Conservation (phyloP, 1,284 basidiomycete genomes). For the Cutaneotrichosporon cavernicola region DNA sequence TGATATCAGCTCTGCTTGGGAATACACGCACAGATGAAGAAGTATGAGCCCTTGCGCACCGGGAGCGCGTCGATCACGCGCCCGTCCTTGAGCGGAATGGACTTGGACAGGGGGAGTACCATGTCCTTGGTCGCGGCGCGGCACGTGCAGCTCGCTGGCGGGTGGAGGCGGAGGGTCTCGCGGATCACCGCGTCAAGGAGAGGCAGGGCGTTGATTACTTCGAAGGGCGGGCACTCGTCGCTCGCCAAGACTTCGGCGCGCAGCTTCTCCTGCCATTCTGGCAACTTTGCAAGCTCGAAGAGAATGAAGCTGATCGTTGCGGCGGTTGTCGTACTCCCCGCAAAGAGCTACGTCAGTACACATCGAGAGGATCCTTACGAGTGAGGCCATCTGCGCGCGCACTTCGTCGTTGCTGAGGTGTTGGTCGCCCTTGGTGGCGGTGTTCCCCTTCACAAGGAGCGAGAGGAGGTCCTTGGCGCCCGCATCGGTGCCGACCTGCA, state of each 20-base stretch:
- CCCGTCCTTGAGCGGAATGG: conserved; percentile 44
- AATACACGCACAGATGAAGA: conserved; percentile 55
- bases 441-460: conserved; percentile 58
- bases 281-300: conserved; percentile 61
- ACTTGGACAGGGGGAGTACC: conserved; percentile 60
- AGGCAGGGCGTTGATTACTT: conserved; percentile 52
- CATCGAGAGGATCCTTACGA: conserved; percentile 55
- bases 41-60: conserved; percentile 29
- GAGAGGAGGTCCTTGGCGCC: conserved; percentile 35
- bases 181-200: conserved; percentile 64
- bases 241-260: conserved; percentile 56
- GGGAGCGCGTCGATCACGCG: conserved; percentile 33
- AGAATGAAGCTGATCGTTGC: conserved; percentile 70
- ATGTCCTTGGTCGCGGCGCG: conserved; percentile 61
- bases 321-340: conserved; percentile 74
- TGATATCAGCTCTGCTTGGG: conserved; percentile 29
- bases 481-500: conserved; percentile 26
- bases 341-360: conserved; percentile 36
- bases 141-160: conserved; percentile 64
- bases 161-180: conserved; percentile 63
- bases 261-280: conserved; percentile 59
- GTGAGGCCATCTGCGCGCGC: conserved; percentile 71
- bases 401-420: conserved; percentile 66
- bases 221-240: conserved; percentile 28
- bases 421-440: conserved; percentile 58